phyloP scores from a whole-genome alignment of 495 filamentous ascomycete species.

The Aspergillus leporis region DNA sequence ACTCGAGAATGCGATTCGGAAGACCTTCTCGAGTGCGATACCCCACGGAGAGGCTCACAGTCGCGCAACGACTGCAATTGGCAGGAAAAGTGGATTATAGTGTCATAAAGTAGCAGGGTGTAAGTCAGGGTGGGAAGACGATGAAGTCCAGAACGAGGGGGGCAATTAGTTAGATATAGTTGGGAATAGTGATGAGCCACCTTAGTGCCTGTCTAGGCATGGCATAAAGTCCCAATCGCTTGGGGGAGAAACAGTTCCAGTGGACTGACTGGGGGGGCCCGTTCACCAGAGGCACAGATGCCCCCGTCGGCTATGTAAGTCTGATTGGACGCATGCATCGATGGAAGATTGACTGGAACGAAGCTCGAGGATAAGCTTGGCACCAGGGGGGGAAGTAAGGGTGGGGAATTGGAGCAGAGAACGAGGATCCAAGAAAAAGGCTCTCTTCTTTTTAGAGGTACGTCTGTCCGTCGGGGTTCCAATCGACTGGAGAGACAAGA shows the following conservation, averaged over 20 bases:
- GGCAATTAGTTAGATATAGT: slow-evolving; percentile 24
- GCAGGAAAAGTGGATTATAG: background rate
- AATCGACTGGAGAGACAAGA: slow-evolving; percentile 17
- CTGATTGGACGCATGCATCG: slow-evolving; percentile 17
- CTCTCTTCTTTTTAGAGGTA: background rate
- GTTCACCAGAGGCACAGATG: slow-evolving; percentile 19
- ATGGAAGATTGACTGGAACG: slow-evolving; percentile 16
- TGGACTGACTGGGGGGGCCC: slow-evolving; percentile 18
- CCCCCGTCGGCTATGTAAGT: slow-evolving; percentile 6
- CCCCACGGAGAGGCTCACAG: slow-evolving; percentile 25
- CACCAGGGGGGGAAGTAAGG: slow-evolving; percentile 18
- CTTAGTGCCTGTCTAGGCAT: background rate
- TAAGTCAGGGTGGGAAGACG: slow-evolving; percentile 5
- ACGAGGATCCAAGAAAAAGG: background rate
- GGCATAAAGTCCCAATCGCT: slow-evolving; percentile 11
- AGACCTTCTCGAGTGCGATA: slow-evolving; percentile 1
- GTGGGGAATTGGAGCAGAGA: slow-evolving; percentile 10
- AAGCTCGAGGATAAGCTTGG: slow-evolving; percentile 20
- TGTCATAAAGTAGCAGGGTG: background rate
- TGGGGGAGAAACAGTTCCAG: slow-evolving; percentile 4
- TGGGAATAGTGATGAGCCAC: slow-evolving; percentile 9
- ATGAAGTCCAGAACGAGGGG: slow-evolving; percentile 10
- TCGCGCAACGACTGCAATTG: slow-evolving; percentile 18
- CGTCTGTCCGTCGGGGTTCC: slow-evolving; percentile 13
- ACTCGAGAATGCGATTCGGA: background rate